These are phyloP conservation scores for Fusarium cyanostomum DNA, from an alignment of 2,329 filamentous ascomycete species.

Conservation along the genomic window DNA sequence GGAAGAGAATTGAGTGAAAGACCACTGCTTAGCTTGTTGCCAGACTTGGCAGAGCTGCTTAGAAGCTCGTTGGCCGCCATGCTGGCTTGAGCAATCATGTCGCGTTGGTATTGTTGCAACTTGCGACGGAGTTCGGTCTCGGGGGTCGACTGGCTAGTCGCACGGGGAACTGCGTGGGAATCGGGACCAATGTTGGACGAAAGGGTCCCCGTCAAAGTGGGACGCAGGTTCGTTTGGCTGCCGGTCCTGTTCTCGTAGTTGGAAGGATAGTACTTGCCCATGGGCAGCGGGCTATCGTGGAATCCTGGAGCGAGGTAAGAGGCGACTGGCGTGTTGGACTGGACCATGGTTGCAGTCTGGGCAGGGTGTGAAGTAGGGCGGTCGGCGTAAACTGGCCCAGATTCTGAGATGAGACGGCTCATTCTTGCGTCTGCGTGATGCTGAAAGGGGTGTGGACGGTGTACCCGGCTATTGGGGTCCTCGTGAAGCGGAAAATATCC, in stretches of 20 bases:
- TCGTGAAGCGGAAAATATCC: slow-evolving; percentile 71
- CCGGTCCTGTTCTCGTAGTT: slow-evolving; percentile 62
- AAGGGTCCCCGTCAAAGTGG: slow-evolving; percentile 40
- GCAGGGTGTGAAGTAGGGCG: slow-evolving; percentile 43
- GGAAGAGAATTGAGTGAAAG: slow-evolving; percentile 49
- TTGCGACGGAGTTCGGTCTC: slow-evolving; percentile 60
- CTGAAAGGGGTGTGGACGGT: slow-evolving; percentile 63
- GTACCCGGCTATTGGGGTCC: slow-evolving; percentile 58
- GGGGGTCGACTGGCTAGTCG: slow-evolving; percentile 16
- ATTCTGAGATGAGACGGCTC: slow-evolving; percentile 50
- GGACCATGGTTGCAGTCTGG: slow-evolving; percentile 29
- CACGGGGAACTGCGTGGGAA: slow-evolving; percentile 44
- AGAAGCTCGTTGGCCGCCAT: slow-evolving; percentile 60
- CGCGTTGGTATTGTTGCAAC: slow-evolving; percentile 67
- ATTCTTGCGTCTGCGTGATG: slow-evolving; percentile 50
- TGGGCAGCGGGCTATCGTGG: slow-evolving; percentile 58
- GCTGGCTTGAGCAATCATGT: slow-evolving; percentile 68
- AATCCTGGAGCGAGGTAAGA: slow-evolving; percentile 62
- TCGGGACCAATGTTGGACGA: slow-evolving; percentile 50
- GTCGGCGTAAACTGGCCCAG: slow-evolving; percentile 41
- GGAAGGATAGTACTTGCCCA: slow-evolving; percentile 71
- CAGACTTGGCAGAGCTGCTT: slow-evolving; percentile 40
- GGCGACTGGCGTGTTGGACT: slow-evolving; percentile 56
- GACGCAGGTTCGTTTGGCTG: slow-evolving; percentile 34
- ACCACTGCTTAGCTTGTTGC: slow-evolving; percentile 39